Evolutionary conservation across 2,329 filamentous ascomycete genomes (phyloP).

Genomic region (Colletotrichum tofieldiae): DNA sequence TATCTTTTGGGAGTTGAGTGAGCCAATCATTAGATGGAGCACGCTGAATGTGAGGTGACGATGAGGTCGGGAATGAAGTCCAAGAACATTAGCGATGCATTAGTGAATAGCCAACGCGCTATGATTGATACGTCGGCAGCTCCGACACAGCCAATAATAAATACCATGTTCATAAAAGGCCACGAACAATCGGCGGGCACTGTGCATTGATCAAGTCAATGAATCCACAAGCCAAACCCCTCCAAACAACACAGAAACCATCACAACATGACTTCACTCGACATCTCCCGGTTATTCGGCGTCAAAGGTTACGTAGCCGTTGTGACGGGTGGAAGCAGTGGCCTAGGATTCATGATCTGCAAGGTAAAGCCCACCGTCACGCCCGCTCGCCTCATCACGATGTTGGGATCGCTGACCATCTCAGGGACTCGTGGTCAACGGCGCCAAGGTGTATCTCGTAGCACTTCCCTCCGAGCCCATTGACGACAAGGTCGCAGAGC

Average conservation of each 20-base stretch:
- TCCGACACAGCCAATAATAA: neutral
- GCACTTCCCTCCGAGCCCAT: neutral
- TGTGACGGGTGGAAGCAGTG: conserved; percentile 58
- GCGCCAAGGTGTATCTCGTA: conserved; percentile 15
- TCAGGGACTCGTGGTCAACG: conserved; percentile 15
- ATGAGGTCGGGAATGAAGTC: neutral
- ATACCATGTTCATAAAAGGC: neutral
- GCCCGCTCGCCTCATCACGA: neutral
- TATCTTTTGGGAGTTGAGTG: neutral
- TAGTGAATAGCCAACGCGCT: neutral
- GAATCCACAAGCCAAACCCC: neutral
- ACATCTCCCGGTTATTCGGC: conserved; percentile 45
- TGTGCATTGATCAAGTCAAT: neutral
- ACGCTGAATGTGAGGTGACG: neutral
- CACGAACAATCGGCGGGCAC: neutral
- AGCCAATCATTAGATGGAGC: neutral
- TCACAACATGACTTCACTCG: neutral
- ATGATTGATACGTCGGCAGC: neutral
- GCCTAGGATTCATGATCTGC: conserved; percentile 63
- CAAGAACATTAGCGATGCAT: neutral
- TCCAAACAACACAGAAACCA: neutral
- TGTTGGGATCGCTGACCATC: neutral
- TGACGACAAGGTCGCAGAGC: neutral
- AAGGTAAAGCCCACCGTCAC: conserved; percentile 49
- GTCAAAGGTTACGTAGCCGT: conserved; percentile 53